These are phyloP conservation scores for Neofusicoccum kwambonambiense DNA, from an alignment of 2,329 filamentous ascomycete genomes.

Conservation along the genomic window DNA sequence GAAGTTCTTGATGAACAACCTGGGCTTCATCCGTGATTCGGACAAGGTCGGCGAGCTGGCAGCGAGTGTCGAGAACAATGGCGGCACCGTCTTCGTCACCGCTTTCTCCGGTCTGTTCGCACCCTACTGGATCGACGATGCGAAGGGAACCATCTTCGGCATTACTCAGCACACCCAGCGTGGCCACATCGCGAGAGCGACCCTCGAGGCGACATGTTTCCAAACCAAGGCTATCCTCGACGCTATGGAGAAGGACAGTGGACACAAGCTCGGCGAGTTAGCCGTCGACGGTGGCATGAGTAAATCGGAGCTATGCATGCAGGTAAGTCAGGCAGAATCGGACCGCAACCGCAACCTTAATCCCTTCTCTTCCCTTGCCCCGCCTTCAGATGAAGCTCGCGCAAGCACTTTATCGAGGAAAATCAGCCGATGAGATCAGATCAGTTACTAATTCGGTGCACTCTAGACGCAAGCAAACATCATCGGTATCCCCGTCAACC, in stretches of 20 bases:
- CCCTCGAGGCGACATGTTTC: constrained; percentile 87
- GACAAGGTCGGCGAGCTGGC: constrained; percentile 65
- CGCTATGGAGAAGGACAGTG: constrained; percentile 85
- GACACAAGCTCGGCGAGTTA: constrained; percentile 69
- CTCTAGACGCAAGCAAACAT: constrained; percentile 75
- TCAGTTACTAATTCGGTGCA: constrained; percentile 29
- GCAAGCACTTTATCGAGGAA: neutral
- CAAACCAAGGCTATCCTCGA: constrained; percentile 90
- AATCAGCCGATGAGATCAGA: neutral
- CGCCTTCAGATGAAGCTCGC: neutral
- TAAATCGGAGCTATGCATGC: constrained; percentile 87
- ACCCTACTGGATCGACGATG: constrained; percentile 93
- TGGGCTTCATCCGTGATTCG: constrained; percentile 61
- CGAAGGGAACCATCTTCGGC: constrained; percentile 82
- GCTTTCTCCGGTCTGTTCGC: constrained; percentile 90
- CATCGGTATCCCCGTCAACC: constrained; percentile 77
- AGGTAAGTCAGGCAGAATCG: constrained; percentile 38
- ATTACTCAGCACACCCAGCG: constrained; percentile 82
- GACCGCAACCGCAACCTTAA: constrained; percentile 13
- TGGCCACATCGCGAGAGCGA: constrained; percentile 84
- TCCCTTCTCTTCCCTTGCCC: constrained; percentile 10
- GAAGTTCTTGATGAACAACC: constrained; percentile 65
- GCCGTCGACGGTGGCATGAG: constrained; percentile 89
- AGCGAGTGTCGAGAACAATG: constrained; percentile 68
- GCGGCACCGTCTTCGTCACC: constrained; percentile 81